Evolutionary conservation across 1,284 basidiomycete species (phyloP).

Genomic region (Volvariella volvacea): DNA sequence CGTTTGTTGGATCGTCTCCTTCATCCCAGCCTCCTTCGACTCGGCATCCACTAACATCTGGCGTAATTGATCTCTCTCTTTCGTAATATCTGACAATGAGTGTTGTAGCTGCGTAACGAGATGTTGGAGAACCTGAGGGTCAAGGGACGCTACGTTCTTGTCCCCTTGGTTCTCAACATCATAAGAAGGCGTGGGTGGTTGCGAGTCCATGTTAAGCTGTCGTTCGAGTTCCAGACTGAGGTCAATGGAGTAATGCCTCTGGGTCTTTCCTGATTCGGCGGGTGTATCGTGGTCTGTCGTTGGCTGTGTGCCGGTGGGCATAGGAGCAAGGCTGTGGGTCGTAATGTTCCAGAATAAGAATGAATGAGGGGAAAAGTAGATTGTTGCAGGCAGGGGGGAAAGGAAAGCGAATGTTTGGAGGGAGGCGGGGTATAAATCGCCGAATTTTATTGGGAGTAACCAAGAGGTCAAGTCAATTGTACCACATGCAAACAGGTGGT

Average conservation of each 20-base stretch:
- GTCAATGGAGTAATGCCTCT: constrained; percentile 64
- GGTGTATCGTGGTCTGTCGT: constrained; percentile 9
- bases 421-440: no score
- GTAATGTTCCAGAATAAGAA: constrained; percentile 11
- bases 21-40: constrained; percentile 48
- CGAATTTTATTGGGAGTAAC: no score
- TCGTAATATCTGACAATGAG: constrained; percentile 52
- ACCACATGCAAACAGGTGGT: no score
- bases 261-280: constrained; percentile 12
- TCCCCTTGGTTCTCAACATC: constrained; percentile 14
- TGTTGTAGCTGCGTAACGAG: constrained; percentile 63
- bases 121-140: constrained; percentile 68
- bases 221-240: constrained; percentile 70
- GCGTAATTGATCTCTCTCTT: constrained; percentile 60
- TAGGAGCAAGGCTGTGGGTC: constrained; percentile 15
- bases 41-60: constrained; percentile 43
- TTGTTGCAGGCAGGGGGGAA: no score
- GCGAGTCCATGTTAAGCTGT: constrained; percentile 58
- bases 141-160: constrained; percentile 45
- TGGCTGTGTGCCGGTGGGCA: constrained; percentile 20
- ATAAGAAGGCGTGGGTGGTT: constrained; percentile 33
- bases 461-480: no score
- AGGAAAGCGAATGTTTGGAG: no score
- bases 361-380: no score
- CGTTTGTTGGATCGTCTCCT: constrained; percentile 54